These are phyloP conservation scores for Rhizopogon rudus DNA, from an alignment of 768 basidiomycete genomes.

Conservation along the genomic window DNA sequence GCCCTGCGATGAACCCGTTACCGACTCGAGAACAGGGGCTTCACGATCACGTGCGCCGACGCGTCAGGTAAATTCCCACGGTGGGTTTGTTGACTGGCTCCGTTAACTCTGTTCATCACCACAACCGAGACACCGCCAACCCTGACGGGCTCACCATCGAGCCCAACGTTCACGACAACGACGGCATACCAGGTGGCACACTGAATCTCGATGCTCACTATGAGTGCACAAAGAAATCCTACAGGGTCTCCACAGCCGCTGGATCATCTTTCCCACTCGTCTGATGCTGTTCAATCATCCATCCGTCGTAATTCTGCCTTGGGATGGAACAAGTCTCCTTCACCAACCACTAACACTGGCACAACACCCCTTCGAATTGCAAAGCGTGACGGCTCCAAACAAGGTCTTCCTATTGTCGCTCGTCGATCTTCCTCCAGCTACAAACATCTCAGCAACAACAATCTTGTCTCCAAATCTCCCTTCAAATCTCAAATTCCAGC, in stretches of 20 bases:
- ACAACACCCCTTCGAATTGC: conserved; percentile 71
- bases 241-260: conserved; percentile 37
- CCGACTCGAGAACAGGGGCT: neutral
- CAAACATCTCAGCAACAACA: conserved; percentile 69
- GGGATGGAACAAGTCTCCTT: conserved; percentile 41
- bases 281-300: conserved; percentile 59
- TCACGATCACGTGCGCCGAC: conserved; percentile 25
- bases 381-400: conserved; percentile 23
- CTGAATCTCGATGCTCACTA: conserved; percentile 15
- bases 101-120: neutral
- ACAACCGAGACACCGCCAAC: conserved; percentile 8
- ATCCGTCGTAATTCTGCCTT: conserved; percentile 55
- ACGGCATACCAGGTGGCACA: conserved; percentile 9
- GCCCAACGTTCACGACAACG: conserved; percentile 11
- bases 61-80: conserved; percentile 27
- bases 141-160: conserved; percentile 3
- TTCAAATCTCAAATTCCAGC: conserved; percentile 66
- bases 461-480: conserved; percentile 82
- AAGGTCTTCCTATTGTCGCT: conserved; percentile 47
- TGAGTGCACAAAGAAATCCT: conserved; percentile 22
- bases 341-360: conserved; percentile 13
- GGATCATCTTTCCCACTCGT: conserved; percentile 57
- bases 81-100: conserved; percentile 7
- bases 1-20: no score
- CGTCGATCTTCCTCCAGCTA: conserved; percentile 76